Conservation (phyloP, 306 rosid species). For the Hippophae tibetana region DNA sequence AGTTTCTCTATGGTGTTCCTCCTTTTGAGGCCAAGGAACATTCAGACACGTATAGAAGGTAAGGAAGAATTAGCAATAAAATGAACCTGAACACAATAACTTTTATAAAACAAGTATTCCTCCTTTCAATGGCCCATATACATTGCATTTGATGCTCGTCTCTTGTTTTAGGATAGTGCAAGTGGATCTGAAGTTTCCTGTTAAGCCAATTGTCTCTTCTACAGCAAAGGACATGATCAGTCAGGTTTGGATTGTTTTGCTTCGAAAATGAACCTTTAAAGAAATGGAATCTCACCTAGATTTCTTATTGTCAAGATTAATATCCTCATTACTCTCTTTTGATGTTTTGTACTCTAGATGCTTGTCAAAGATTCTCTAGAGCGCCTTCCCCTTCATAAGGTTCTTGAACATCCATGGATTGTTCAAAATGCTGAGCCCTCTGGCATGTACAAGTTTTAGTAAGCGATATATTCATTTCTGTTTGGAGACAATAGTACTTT, state of each 20-base stretch:
- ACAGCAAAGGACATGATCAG: slow-evolving; percentile 90
- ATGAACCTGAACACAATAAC: not conserved
- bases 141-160: not conserved
- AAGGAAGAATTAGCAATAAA: not conserved
- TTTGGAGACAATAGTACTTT: too few species aligned
- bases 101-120: not conserved
- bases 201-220: slow-evolving; percentile 81
- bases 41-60: slow-evolving; percentile 97
- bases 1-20: slow-evolving; percentile 92
- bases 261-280: slow-evolving; percentile 1
- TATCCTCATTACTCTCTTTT: not conserved
- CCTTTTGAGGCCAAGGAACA: slow-evolving; percentile 99
- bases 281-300: not conserved
- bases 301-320: not conserved
- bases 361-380: slow-evolving; percentile 77
- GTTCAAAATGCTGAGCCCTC: slow-evolving; percentile 93
- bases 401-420: slow-evolving; percentile 95
- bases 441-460: slow-evolving; percentile 51
- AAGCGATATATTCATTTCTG: too few species aligned
- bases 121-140: not conserved
- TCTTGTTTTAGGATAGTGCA: slow-evolving; percentile 63
- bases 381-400: slow-evolving; percentile 81
- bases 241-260: slow-evolving; percentile 43
- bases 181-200: slow-evolving; percentile 91
- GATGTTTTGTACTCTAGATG: slow-evolving; percentile 42